Percentiles rank a stretch among this genome's conserved stretches.
These are phyloP conservation scores for Hyaloperonospora arabidopsidis DNA, from an alignment of 352 stramenopile genomes.

Conservation along the genomic window DNA sequence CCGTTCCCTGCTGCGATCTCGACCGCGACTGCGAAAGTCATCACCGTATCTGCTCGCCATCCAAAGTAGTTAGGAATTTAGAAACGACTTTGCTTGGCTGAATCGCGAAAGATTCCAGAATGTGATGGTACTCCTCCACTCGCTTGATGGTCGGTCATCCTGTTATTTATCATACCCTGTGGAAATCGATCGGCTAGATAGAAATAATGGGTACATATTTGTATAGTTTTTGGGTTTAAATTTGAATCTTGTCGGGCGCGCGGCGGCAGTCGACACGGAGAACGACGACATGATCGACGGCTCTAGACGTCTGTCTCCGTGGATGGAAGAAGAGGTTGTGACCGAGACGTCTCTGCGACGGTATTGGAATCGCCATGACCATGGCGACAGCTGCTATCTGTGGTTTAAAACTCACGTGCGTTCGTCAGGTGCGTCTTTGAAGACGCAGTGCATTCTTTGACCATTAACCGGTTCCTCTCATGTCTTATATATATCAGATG, in stretches of 20 bases:
- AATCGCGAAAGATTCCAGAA: constrained; percentile 41
- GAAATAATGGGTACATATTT: too few relatives aligned
- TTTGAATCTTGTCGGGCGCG: too few relatives aligned
- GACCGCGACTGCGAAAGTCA: constrained; percentile 53
- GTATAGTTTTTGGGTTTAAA: too few relatives aligned
- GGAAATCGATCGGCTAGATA: too few relatives aligned
- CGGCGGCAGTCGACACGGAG: too few relatives aligned
- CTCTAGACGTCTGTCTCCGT: constrained; percentile 22
- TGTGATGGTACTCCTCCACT: constrained; percentile 26
- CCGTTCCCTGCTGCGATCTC: constrained; percentile 69
- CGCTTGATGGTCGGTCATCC: constrained; percentile 4
- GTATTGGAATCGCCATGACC: constrained; percentile 7
- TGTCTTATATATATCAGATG: constrained; percentile 32
- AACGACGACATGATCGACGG: constrained; percentile 19
- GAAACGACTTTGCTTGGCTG: too few relatives aligned
- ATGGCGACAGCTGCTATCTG: constrained; percentile 32
- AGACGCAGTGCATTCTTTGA: background rate
- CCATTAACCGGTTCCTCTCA: background rate
- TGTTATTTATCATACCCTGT: too few relatives aligned
- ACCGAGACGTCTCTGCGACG: constrained; percentile 9
- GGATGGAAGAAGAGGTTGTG: constrained; percentile 31
- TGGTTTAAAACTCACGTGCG: constrained; percentile 62
- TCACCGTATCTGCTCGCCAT: constrained; percentile 72
- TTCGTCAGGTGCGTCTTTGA: constrained; percentile 37
- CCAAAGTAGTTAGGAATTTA: too few relatives aligned